phyloP scores from a whole-genome alignment of 306 rosid species.

The Prunus armeniaca region DNA sequence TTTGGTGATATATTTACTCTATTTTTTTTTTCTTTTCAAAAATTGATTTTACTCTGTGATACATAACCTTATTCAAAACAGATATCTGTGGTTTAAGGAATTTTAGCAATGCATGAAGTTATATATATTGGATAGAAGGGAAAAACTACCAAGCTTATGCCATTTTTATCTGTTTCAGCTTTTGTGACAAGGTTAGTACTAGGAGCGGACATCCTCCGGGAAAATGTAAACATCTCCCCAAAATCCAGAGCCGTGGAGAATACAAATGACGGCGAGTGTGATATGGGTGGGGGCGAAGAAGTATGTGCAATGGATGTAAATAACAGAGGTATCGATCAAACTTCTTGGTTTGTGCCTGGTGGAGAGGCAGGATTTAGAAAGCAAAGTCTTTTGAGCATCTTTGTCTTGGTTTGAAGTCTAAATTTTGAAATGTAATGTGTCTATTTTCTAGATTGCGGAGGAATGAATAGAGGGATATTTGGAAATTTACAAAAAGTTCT shows the following conservation, averaged over 20 bases:
- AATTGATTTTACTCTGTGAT: neutral
- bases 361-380: neutral
- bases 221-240: conserved; percentile 36
- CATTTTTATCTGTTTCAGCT: conserved; percentile 28
- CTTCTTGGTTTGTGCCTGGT: neutral
- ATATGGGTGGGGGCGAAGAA: conserved; percentile 19
- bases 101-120: neutral
- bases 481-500: conserved; percentile 41
- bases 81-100: neutral
- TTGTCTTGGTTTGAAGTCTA: neutral
- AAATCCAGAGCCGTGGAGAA: conserved; percentile 21
- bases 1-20: neutral
- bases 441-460: conserved; percentile 36
- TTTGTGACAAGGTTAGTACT: conserved; percentile 38
- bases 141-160: neutral
- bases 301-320: conserved; percentile 30
- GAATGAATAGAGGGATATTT: conserved; percentile 33
- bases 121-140: neutral
- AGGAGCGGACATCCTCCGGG: conserved; percentile 31
- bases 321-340: conserved; percentile 26
- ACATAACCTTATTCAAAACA: no score
- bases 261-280: neutral
- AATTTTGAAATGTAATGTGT: neutral
- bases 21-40: neutral
- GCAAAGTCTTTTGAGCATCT: neutral